Base-by-base conservation (phyloP, 208 protist species). In the Borovskyia barvae region DNA sequence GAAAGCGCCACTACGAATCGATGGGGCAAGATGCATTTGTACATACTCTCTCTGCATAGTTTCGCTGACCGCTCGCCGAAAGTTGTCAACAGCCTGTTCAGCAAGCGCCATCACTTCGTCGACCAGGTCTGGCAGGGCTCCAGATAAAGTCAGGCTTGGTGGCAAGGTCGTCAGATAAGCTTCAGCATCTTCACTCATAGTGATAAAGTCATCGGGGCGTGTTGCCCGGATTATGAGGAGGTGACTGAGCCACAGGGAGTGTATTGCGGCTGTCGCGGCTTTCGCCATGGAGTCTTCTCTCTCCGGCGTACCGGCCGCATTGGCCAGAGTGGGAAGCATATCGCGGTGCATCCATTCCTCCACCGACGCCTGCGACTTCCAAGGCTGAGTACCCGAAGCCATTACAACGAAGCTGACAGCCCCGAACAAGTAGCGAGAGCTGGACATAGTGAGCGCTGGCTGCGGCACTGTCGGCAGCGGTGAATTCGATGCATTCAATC, bases 161-260 rank as follows among this genome's bases (percentile, higher is more conserved):
- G 3, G 15, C 0, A 15, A n/a, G 11, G 20, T 25, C 11, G 32
- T 36, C 14, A 70, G 0, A 37, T 63, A 66, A 4, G 5, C 26
- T 4, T 40, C 45, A 32, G 45, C 43, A 24, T 56, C 53, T 12
- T 66, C 54, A 8, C 72, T 29, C 36, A 86, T 45, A 17, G 48
- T 28, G 28, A 85, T 40, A 52, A 80, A 93, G 17, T 75, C 64
- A 17, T 82, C 80, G 0, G 80, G 73, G 9, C 75, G 65, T 11
- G 64, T 42, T 24, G 64, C 60, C 36, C 84, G 87, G 4, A 89
- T 49, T 5, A 24, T 42, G 55, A 79, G 84, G 20, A 85, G 68
- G 58, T 93, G 73, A 6, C 59, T 55, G 0, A 82, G 48, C 75
- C 81, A 93, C 25, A 85, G 41, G 1, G 69, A 57, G 15, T 52